These are phyloP conservation scores for Russula lepida DNA, from an alignment of 768 basidiomycete genomes.

Conservation along the genomic window DNA sequence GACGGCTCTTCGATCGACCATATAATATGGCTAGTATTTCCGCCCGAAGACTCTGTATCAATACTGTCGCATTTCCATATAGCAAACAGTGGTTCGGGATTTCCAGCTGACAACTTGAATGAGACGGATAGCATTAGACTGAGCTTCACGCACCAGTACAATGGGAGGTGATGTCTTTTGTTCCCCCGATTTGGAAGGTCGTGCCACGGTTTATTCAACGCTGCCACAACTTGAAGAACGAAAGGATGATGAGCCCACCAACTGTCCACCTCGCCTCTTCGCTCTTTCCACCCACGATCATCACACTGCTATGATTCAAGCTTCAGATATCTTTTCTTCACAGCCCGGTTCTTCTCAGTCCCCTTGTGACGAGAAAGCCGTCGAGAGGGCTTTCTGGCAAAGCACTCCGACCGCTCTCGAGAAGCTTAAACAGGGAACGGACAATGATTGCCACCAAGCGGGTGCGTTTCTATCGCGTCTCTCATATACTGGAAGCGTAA, in stretches of 20 bases:
- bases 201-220: not conserved
- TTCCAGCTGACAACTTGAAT: not conserved
- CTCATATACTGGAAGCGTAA: not conserved
- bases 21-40: not conserved
- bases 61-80: not conserved
- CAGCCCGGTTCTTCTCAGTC: slow-evolving; percentile 1
- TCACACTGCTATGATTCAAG: not conserved
- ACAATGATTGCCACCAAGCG: not conserved
- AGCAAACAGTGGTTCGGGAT: not conserved
- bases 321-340: not conserved
- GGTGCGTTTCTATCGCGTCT: not conserved
- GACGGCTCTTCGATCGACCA: not conserved
- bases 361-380: not conserved
- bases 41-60: not conserved
- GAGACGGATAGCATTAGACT: not conserved
- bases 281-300: not conserved
- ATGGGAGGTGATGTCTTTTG: not conserved
- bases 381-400: slow-evolving; percentile 9
- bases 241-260: not conserved
- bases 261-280: not conserved
- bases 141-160: not conserved
- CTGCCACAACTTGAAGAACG: not conserved
- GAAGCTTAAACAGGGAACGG: not conserved
- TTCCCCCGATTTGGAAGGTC: slow-evolving; percentile 1
- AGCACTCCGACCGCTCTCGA: slow-evolving; percentile 1